A percentile compares a stretch with the other conserved stretches of the same genome.
Conservation (phyloP, 1,139 yeast genomes). For the Magnusiomyces fungicola region DNA sequence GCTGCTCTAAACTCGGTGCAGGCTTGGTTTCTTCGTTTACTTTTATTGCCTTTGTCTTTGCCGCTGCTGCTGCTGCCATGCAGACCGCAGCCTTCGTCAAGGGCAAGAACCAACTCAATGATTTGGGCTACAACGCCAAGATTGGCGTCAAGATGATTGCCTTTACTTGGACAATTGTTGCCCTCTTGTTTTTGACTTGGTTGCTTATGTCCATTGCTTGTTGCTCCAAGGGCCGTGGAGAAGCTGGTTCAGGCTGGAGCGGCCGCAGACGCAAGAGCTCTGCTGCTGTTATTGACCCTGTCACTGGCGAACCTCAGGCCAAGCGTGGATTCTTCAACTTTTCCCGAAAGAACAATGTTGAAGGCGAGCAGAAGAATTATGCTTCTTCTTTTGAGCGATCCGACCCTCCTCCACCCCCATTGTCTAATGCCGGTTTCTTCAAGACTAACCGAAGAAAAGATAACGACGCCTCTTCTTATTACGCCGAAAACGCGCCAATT, state of each 20-base stretch:
- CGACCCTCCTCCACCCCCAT: background rate
- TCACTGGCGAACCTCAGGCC: background rate
- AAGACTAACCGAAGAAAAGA: background rate
- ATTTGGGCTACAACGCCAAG: constrained; percentile 41
- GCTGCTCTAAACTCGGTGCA: constrained; percentile 31
- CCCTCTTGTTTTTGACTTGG: constrained; percentile 37
- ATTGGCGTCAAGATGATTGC: constrained; percentile 57
- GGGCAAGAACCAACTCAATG: constrained; percentile 50
- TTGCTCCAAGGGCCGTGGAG: constrained; percentile 27
- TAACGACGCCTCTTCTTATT: constrained; percentile 1
- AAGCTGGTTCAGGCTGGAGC: too few relatives aligned
- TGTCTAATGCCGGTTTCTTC: background rate
- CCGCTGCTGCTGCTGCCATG: constrained; percentile 48
- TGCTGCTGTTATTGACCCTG: background rate
- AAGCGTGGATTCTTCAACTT: constrained; percentile 10
- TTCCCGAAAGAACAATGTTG: constrained; percentile 2
- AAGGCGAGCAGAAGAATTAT: background rate
- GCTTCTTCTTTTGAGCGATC: constrained; percentile 14
- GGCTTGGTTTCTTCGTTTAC: constrained; percentile 31
- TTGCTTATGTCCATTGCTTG: constrained; percentile 25
- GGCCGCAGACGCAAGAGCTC: background rate
- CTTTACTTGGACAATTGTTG: constrained; percentile 56
- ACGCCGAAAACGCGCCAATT: constrained; percentile 1
- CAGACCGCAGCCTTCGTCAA: constrained; percentile 58
- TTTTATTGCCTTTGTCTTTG: constrained; percentile 45